A percentile compares a stretch with the other conserved stretches of the same genome.
Evolutionary conservation across 2,329 filamentous ascomycete genomes (phyloP).

Genomic region (Scleromitrula shiraiana): DNA sequence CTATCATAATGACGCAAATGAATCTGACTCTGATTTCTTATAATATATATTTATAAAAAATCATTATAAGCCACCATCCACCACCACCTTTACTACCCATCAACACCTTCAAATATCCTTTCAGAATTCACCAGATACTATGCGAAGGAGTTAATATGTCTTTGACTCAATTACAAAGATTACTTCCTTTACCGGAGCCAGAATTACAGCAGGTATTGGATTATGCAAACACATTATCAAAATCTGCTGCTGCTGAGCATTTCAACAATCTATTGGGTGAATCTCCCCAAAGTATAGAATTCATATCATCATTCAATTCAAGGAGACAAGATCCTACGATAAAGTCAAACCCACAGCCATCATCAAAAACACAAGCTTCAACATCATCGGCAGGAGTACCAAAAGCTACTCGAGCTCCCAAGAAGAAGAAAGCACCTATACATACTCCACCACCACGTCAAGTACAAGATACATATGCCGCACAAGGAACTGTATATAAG

Average conservation of each 20-base stretch:
- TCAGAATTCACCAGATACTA: not conserved
- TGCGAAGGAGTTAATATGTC: conserved; percentile 29
- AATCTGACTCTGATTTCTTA: not conserved
- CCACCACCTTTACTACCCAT: too few relatives aligned
- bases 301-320: conserved; percentile 68
- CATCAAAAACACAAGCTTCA: conserved; percentile 8
- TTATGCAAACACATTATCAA: conserved; percentile 71
- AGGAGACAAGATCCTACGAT: conserved; percentile 40
- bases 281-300: conserved; percentile 64
- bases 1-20: not conserved
- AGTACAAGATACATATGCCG: conserved; percentile 53
- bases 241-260: conserved; percentile 70
- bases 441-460: conserved; percentile 57
- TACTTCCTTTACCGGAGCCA: conserved; percentile 78
- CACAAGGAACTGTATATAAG: conserved; percentile 57
- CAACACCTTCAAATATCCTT: not conserved
- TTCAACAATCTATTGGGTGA: conserved; percentile 85
- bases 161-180: conserved; percentile 62
- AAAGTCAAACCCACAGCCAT: not conserved
- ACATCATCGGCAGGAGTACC: conserved; percentile 33
- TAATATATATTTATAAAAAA: too few relatives aligned
- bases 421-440: conserved; percentile 53
- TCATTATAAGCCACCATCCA: too few relatives aligned
- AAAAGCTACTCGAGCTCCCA: conserved; percentile 39
- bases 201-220: conserved; percentile 78